Base-by-base conservation (phyloP, 352 stramenopile species). In the Phytophthora macrochlamydospora region DNA sequence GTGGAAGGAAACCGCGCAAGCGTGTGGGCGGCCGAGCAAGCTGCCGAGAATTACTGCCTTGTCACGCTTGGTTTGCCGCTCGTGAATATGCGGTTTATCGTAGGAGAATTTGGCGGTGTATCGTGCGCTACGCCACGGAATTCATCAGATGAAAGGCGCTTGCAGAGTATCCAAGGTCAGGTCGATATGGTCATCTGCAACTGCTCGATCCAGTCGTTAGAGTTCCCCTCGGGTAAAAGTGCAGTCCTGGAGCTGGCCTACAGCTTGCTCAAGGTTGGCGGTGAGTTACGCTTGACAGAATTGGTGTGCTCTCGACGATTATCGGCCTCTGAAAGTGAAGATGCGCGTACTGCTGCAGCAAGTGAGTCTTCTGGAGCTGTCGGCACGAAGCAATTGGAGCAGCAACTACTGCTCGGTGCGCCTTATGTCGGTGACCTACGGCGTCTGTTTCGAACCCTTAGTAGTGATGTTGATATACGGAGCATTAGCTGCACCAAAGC, bases 401-500 rank as follows among this genome's bases (percentile, higher is more conserved):
- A 66, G 24, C 65, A 67, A 11, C 30, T 74, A 43, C 53, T 79
- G 14, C 52, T 76, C n/a, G 35, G 32, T 35, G 61, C 67, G 13
- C 63, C 67, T 4, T 90, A 90, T 50, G n/a, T 75, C 29, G 71
- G 77, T 38, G 81, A 90, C 58, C 65, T 90, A 28, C 61, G 66
- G 28, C 73, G 78, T 7, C 50, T 84, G 35, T 85, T 71, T 67
- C 65, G 75, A 63, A 28, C 56, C 5, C 59, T 79, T 14, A 52
- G 52, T 55, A 42, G 43, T 8, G 42, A 76, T 29, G 31, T 66
- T 24, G 67, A 79, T 1, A 43, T 69, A 12, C 71, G 71, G 11
- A 60, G 32, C 14, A 4, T 68, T 38, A 71, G 51, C 30, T 65
- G 50, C 38, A 68, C 37, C n/a, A 42, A 62, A 54, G 55, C 37